Percentiles rank a stretch among this genome's conserved stretches.
These are phyloP conservation scores for Sporisorium reilianum DNA, from an alignment of 1,284 basidiomycete genomes.

Conservation along the genomic window DNA sequence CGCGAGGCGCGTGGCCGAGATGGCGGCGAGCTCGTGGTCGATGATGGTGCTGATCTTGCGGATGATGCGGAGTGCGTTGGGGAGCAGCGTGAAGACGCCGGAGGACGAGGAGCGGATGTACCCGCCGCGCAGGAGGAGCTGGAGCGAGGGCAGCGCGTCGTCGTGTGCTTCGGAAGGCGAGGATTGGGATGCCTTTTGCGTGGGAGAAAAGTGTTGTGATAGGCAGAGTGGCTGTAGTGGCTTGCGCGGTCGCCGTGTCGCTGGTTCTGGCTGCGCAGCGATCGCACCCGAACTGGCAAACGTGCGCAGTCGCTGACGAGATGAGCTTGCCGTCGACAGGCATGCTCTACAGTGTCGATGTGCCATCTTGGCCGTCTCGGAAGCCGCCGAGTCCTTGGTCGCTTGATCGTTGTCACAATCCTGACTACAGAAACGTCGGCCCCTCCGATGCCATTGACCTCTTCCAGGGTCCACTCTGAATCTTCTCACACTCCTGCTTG, in stretches of 20 bases:
- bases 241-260: background rate
- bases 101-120: constrained; percentile 68
- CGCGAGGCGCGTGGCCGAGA: constrained; percentile 64
- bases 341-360: constrained; percentile 14
- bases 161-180: constrained; percentile 11
- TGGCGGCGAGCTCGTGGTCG: constrained; percentile 63
- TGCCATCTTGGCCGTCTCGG: constrained; percentile 6
- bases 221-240: constrained; percentile 23
- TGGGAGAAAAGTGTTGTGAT: constrained; percentile 36
- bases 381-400: background rate
- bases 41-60: constrained; percentile 66
- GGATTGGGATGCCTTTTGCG: constrained; percentile 24
- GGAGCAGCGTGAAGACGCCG: constrained; percentile 69
- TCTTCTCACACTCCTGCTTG: too few relatives aligned
- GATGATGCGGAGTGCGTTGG: constrained; percentile 65
- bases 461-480: background rate
- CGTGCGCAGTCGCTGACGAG: constrained; percentile 4
- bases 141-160: constrained; percentile 36
- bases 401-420: background rate
- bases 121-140: constrained; percentile 62
- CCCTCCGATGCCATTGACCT: background rate
- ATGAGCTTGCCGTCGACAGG: background rate
- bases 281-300: background rate
- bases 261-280: background rate
- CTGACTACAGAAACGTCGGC: background rate